A percentile compares a stretch with the other conserved stretches of the same genome.
phyloP scores from a whole-genome alignment of 2,329 filamentous ascomycete genomes.

The Cercospora sp. region DNA sequence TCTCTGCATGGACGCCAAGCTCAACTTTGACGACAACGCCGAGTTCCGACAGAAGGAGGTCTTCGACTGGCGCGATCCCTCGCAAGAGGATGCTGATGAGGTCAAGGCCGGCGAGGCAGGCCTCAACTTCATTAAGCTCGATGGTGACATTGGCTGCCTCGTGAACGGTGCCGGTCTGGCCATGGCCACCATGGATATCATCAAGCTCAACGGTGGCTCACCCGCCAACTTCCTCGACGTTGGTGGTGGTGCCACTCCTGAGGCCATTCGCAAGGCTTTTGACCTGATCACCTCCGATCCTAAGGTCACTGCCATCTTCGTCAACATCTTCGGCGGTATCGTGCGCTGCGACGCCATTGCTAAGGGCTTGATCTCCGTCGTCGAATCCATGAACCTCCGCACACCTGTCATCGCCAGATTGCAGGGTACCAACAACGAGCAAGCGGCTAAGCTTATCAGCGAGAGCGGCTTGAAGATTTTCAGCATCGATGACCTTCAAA shows the following conservation, averaged over 20 bases:
- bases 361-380: conserved; percentile 91
- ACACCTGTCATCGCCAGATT: conserved; percentile 95
- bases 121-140: conserved; percentile 99
- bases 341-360: conserved; percentile 97
- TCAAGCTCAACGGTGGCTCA: conserved; percentile 96
- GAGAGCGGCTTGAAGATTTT: conserved; percentile 99
- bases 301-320: conserved; percentile 98
- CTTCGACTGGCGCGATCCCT: conserved; percentile 89
- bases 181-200: conserved; percentile 99
- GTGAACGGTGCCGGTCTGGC: conserved; percentile 98
- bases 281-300: conserved; percentile 97
- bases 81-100: conserved; percentile 96
- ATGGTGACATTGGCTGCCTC: conserved; percentile 97
- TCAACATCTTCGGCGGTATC: conserved; percentile 99
- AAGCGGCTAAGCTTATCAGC: conserved; percentile 88
- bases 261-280: conserved; percentile 96
- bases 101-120: conserved; percentile 91
- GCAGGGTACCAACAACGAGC: conserved; percentile 97
- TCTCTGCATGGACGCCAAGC: conserved; percentile 98
- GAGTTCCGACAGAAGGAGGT: conserved; percentile 97
- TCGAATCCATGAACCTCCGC: conserved; percentile 90
- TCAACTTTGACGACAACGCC: conserved; percentile 98
- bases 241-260: conserved; percentile 92
- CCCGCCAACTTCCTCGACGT: conserved; percentile 99
- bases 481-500: conserved; percentile 97